Evolutionary conservation across 2,329 filamentous ascomycete genomes (phyloP), one percentile per base, ranked within the genome.

Genomic region (Westerdykella sp.): DNA sequence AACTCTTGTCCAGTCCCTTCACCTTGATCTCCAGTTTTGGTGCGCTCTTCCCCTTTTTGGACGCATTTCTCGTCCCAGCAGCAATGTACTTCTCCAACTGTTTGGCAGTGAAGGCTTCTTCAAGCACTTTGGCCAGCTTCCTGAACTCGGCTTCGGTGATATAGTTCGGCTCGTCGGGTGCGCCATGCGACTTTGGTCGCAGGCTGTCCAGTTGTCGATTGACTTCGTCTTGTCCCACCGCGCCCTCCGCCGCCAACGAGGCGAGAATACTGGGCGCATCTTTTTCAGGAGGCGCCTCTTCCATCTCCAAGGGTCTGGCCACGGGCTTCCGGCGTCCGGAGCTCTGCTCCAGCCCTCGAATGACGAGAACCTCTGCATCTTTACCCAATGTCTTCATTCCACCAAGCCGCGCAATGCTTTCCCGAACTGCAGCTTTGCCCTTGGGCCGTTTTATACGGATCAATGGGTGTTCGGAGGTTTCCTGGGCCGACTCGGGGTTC

Each of bases 281-380:
- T 10, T 38, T 18, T 22, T n/a, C 32, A 14, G 32, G 16, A 6
- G 28, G 32, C 7, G 56, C 49, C 21, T 56, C 45, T 3, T 44
- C 22, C 6, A 45, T 18, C 18, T 55, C 46, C 2, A 41, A 28
- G 2, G 36, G 23, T 16, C 47, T 46, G 7, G 46, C 21, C 18
- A 40, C 34, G 10, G 12, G 14, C 9, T 21, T 49, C 34, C 6
- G 34, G 15, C 6, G 31, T 22, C 14, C 37, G 25, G 6, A 32
- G 37, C 6, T 56, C 43, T 5, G 25, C 32, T 41, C 45, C 10
- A 59, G 45, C 42, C 66, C 64, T 36, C 51, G 53, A 16, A 69
- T 40, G 21, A 69, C 57, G 13, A 69, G 45, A 16, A 69, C 62
- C 10, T 65, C 57, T 28, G 65, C 56, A 41, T 64, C 58, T 35